Evolutionary conservation across 2,329 filamentous ascomycete species (phyloP).

Genomic region (Stemphylium beticola): DNA sequence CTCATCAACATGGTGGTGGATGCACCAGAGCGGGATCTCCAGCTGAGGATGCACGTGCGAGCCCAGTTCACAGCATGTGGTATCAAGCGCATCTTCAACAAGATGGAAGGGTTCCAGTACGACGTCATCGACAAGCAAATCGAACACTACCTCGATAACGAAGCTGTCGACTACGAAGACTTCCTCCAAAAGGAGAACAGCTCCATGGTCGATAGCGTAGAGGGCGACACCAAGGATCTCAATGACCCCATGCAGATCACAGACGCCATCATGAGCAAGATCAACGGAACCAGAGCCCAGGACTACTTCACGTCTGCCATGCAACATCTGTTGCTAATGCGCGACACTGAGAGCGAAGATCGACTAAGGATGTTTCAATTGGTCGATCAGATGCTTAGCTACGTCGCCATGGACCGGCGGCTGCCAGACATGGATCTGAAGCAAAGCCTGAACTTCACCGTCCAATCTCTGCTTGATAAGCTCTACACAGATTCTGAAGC

Average conservation of each 20-base stretch:
- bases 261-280: slow-evolving; percentile 86
- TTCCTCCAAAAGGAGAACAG: slow-evolving; percentile 89
- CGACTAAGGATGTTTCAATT: slow-evolving; percentile 94
- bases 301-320: slow-evolving; percentile 96
- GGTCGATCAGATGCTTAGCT: slow-evolving; percentile 98
- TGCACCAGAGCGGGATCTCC: slow-evolving; percentile 84
- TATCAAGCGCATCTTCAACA: slow-evolving; percentile 89
- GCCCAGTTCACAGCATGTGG: slow-evolving; percentile 96
- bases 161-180: slow-evolving; percentile 98
- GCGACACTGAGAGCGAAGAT: slow-evolving; percentile 91
- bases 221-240: slow-evolving; percentile 87
- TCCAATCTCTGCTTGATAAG: slow-evolving; percentile 93
- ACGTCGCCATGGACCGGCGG: slow-evolving; percentile 96
- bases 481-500: slow-evolving; percentile 96
- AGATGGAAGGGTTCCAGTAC: slow-evolving; percentile 99
- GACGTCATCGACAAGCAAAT: slow-evolving; percentile 98
- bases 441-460: slow-evolving; percentile 96
- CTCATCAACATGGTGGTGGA: slow-evolving; percentile 97
- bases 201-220: slow-evolving; percentile 86
- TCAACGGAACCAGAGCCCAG: slow-evolving; percentile 82
- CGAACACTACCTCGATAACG: slow-evolving; percentile 88
- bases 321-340: slow-evolving; percentile 91
- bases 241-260: slow-evolving; percentile 92
- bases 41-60: slow-evolving; percentile 90
- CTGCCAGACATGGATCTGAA: slow-evolving; percentile 97